Percentiles rank a stretch among this genome's conserved stretches.
phyloP scores from a whole-genome alignment of 208 protist species.

The Leishmania lainsoni region DNA sequence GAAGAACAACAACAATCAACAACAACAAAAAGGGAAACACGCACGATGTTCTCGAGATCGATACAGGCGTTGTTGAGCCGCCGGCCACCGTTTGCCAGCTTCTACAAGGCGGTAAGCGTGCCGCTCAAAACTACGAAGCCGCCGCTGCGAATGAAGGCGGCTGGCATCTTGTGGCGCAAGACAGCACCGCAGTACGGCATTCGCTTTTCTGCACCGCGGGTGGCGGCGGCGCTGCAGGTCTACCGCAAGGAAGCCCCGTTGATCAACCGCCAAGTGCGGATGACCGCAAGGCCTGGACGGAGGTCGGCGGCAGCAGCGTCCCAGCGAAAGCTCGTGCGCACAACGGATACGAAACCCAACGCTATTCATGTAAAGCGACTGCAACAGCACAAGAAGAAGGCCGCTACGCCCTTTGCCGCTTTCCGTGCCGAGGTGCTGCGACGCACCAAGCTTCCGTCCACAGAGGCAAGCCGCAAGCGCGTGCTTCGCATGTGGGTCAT shows the following conservation, averaged over 20 bases:
- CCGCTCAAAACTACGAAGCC: background rate
- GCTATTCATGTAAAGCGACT: background rate
- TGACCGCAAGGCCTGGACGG: background rate
- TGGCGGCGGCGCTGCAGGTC: constrained; percentile 19
- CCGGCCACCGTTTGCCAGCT: constrained; percentile 33
- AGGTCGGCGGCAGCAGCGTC: background rate
- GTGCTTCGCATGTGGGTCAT: constrained; percentile 36
- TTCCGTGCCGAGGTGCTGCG: constrained; percentile 34
- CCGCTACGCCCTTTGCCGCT: constrained; percentile 16
- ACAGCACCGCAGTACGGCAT: constrained; percentile 24
- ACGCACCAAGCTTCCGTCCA: constrained; percentile 16
- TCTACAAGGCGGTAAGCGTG: constrained; percentile 24
- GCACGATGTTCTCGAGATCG: constrained; percentile 30
- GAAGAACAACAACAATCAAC: background rate
- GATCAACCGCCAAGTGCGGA: background rate
- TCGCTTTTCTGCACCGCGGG: constrained; percentile 21
- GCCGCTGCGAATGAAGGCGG: constrained; percentile 20
- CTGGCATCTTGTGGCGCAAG: constrained; percentile 21
- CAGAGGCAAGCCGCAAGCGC: constrained; percentile 10
- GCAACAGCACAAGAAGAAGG: constrained; percentile 1
- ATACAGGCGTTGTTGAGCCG: constrained; percentile 16
- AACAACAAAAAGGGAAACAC: background rate
- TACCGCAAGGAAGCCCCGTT: constrained; percentile 8
- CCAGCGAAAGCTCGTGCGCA: background rate
- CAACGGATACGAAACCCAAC: constrained; percentile 10